These are phyloP conservation scores for Aspergillus oerlinghausenensis DNA, from an alignment of 2,329 filamentous ascomycete genomes.

Conservation along the genomic window DNA sequence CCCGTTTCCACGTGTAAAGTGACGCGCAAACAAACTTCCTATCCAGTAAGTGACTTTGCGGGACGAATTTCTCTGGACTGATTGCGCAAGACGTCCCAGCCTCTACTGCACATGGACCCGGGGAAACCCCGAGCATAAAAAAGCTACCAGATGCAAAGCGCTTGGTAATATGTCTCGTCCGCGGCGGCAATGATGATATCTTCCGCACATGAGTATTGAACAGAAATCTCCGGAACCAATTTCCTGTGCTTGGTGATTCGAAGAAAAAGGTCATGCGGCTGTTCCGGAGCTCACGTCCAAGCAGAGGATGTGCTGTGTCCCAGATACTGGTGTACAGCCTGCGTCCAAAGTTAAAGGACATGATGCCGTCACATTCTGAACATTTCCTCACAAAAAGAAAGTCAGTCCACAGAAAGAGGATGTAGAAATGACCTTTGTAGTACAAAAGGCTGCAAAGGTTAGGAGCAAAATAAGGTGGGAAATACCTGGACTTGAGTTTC, in stretches of 20 bases:
- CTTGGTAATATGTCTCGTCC: constrained; percentile 41
- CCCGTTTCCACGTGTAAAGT: constrained; percentile 24
- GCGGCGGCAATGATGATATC: constrained; percentile 18
- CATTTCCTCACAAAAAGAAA: constrained; percentile 3
- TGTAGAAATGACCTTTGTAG: neutral
- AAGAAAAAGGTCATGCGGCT: constrained; percentile 19
- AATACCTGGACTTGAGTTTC: neutral
- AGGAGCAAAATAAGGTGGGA: neutral
- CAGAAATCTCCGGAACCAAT: constrained; percentile 12
- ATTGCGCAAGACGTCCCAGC: constrained; percentile 29
- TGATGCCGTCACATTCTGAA: constrained; percentile 44
- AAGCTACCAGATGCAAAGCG: constrained; percentile 54
- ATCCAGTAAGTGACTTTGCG: constrained; percentile 19
- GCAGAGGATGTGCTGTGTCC: constrained; percentile 32
- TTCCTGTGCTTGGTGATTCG: constrained; percentile 10
- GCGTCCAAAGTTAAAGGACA: constrained; percentile 45
- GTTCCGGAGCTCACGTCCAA: constrained; percentile 24
- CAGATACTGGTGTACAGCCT: constrained; percentile 45
- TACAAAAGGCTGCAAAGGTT: neutral
- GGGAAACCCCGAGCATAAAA: constrained; percentile 46
- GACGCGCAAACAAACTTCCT: constrained; percentile 13
- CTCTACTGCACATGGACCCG: constrained; percentile 31
- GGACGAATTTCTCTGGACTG: constrained; percentile 26
- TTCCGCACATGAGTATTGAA: constrained; percentile 12
- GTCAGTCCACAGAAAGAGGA: neutral